These are phyloP conservation scores for Penicillium paneum DNA, from an alignment of 2,329 filamentous ascomycete genomes.

Conservation along the genomic window DNA sequence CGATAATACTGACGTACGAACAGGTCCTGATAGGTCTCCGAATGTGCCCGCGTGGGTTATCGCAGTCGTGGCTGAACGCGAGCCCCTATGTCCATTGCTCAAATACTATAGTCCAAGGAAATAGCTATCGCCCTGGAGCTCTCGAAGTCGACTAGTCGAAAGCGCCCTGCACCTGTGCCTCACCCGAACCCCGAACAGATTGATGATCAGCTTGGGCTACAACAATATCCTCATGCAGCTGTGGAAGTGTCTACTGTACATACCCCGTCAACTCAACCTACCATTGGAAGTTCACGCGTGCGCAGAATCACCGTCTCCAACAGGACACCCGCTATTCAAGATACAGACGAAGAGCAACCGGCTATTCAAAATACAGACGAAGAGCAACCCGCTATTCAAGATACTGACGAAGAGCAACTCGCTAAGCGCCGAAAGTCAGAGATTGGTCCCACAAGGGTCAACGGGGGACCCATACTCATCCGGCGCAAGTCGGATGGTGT, in stretches of 20 bases:
- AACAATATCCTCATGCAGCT: too few species aligned
- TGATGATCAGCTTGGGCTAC: too few species aligned
- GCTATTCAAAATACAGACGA: too few species aligned
- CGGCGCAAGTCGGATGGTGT: conserved; percentile 78
- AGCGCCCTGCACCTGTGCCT: background rate
- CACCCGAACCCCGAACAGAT: background rate
- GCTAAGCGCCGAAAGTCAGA: background rate
- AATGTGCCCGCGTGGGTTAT: background rate
- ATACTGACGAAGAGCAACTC: too few species aligned
- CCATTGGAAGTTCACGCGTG: background rate
- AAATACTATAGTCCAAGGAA: background rate
- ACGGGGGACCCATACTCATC: conserved; percentile 66
- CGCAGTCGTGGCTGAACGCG: too few species aligned
- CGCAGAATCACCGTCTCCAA: background rate
- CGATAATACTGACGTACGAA: background rate
- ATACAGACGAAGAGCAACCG: background rate
- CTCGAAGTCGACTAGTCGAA: background rate
- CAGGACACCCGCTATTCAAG: background rate
- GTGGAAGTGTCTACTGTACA: too few species aligned
- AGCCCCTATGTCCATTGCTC: background rate
- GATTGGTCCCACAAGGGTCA: background rate
- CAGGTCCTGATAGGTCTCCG: background rate
- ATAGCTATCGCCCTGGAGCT: background rate
- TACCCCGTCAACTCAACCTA: background rate
- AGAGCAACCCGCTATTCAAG: too few species aligned